Percentiles rank a stretch among this genome's conserved stretches.
phyloP scores from a whole-genome alignment of 2,329 filamentous ascomycete genomes.

The Ascochyta pisi region DNA sequence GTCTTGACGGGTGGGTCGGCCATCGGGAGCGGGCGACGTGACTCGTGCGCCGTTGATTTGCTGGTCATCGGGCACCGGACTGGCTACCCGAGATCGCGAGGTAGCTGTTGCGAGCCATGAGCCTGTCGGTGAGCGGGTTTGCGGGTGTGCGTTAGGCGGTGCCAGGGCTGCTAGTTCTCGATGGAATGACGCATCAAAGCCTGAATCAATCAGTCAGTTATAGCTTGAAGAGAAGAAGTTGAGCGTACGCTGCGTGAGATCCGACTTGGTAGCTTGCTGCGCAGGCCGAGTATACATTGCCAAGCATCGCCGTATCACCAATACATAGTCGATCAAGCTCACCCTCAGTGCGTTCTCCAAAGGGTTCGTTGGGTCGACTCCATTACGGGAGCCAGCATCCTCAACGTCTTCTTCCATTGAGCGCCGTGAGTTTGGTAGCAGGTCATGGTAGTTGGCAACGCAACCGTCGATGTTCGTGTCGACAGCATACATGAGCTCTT shows the following conservation, averaged over 20 bases:
- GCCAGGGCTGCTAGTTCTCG: constrained; percentile 52
- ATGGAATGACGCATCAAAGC: constrained; percentile 56
- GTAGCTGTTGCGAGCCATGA: constrained; percentile 42
- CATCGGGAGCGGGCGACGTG: constrained; percentile 30
- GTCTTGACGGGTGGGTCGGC: constrained; percentile 42
- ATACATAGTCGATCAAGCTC: constrained; percentile 85
- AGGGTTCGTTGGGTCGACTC: constrained; percentile 56
- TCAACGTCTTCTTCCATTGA: constrained; percentile 46
- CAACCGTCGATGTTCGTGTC: constrained; percentile 77
- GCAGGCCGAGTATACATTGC: constrained; percentile 70
- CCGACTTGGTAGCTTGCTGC: constrained; percentile 65
- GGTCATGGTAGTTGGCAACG: constrained; percentile 76
- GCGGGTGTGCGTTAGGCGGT: constrained; percentile 40
- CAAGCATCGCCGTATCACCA: constrained; percentile 84
- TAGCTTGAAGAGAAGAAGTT: constrained; percentile 15
- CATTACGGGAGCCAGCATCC: constrained; percentile 33
- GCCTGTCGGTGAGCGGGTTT: constrained; percentile 41
- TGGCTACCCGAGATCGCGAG: constrained; percentile 39
- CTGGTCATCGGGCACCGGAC: constrained; percentile 29
- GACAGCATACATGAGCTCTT: constrained; percentile 78
- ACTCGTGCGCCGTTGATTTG: constrained; percentile 37
- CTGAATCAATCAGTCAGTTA: constrained; percentile 34
- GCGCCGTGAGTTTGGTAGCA: constrained; percentile 65
- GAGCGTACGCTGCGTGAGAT: constrained; percentile 70
- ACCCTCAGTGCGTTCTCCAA: constrained; percentile 83